A percentile compares a stretch with the other conserved stretches of the same genome.
Conservation (phyloP, 2,329 filamentous ascomycete species). For the Colletotrichum theobromicola region DNA sequence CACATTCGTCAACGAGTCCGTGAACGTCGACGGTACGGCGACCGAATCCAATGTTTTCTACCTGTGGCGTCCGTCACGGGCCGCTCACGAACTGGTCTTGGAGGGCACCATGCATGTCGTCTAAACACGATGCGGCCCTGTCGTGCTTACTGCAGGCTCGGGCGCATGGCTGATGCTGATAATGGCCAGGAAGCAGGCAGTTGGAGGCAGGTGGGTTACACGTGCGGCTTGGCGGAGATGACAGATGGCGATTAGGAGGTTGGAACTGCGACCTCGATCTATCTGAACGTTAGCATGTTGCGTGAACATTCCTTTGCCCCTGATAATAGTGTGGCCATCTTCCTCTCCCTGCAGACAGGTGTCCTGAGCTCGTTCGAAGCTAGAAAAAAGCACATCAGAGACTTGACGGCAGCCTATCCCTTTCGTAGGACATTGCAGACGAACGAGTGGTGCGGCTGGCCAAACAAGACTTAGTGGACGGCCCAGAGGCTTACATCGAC, state of each 20-base stretch:
- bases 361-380: not conserved
- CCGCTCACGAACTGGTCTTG: not conserved
- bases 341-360: not conserved
- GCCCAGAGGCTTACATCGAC: not conserved
- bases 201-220: not conserved
- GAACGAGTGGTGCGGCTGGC: not conserved
- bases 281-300: not conserved
- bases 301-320: not conserved
- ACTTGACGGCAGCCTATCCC: not conserved
- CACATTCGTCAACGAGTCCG: not conserved
- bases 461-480: not conserved
- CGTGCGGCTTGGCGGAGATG: not conserved
- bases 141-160: not conserved
- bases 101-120: not conserved
- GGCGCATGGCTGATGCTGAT: not conserved
- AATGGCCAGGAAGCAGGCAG: not conserved
- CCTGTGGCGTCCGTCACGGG: slow-evolving; percentile 6
- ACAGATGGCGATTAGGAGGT: not conserved
- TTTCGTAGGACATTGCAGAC: not conserved
- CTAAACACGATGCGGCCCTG: not conserved
- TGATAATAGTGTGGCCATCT: not conserved
- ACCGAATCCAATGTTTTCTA: not conserved
- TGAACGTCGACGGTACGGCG: not conserved
- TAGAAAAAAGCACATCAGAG: not conserved
- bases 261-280: not conserved